A percentile compares a stretch with the other conserved stretches of the same genome.
Conservation (phyloP, 192 early-diverging fungal species). For the Dissophora ornata region DNA sequence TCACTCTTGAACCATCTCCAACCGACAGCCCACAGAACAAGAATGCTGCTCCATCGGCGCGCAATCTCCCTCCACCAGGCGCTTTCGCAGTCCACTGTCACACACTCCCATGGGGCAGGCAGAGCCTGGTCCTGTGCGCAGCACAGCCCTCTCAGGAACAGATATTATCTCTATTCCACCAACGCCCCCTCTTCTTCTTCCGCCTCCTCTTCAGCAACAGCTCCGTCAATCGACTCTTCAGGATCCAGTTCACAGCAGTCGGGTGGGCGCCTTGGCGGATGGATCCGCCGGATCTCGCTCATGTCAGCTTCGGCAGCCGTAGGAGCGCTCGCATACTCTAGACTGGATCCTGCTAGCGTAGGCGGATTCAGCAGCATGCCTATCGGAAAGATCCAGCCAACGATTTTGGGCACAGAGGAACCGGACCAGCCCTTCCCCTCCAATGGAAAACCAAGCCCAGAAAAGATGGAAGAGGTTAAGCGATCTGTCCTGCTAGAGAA, state of each 20-base stretch:
- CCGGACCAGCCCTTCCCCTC: conserved; percentile 25
- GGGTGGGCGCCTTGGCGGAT: not conserved
- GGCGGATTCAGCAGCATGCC: conserved; percentile 36
- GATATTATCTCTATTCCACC: conserved; percentile 7
- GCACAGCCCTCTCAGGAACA: not conserved
- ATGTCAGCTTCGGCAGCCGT: conserved; percentile 40
- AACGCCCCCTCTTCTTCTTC: not conserved
- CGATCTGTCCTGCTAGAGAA: conserved; percentile 30
- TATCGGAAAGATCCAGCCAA: conserved; percentile 34
- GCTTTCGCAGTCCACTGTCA: not conserved
- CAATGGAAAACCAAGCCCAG: not conserved
- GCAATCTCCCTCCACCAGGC: not conserved
- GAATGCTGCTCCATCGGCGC: not conserved
- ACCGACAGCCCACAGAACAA: not conserved
- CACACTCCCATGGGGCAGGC: not conserved
- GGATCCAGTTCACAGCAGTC: not conserved
- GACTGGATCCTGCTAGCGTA: conserved; percentile 18
- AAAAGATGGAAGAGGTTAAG: conserved; percentile 35
- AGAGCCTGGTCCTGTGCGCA: not conserved
- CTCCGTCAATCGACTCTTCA: not conserved
- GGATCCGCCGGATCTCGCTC: conserved; percentile 37
- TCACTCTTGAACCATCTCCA: not conserved
- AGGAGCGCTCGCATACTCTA: conserved; percentile 43
- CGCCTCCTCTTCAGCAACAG: not conserved
- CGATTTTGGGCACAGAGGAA: conserved; percentile 29